Base-by-base conservation (phyloP, 2,329 filamentous ascomycete species). In the Penicillium digitatum region DNA sequence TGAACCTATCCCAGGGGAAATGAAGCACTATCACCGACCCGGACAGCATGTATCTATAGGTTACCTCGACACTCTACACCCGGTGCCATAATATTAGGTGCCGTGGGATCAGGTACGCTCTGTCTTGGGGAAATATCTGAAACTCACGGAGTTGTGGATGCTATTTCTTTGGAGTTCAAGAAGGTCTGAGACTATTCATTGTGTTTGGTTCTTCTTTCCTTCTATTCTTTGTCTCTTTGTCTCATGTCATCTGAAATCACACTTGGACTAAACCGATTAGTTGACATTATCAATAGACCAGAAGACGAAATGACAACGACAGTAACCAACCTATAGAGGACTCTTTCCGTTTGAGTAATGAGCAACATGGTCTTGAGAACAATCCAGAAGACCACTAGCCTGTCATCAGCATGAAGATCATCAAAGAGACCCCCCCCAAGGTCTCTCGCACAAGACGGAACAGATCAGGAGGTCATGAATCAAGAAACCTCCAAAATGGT, bases 31-130 rank as follows among this genome's bases (percentile, higher is more conserved):
- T 65, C 72, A 78, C 43, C 71, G 81, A 56, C 72, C 79, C 35
- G 80, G 80, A 43, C 77, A 74, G 71, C 83, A 83, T 65, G 78
- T 82, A 66, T 78, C 80, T 0, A 72, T 75, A 3, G 79, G 81
- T 59, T 78, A 76, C 9, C 72, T 81, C 47, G 74, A 78, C 24
- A 76, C 78, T 26, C 65, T 84, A 29, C 78, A 76, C 45, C 76
- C 60, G 79, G 83, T 64, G 80, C 81, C 2, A 78, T 83, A 27
- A 77, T 84, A 52, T 85, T 86, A 58, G 82, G 83, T 11, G 81
- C 82, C 2, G 82, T 85, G 2, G 82, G 82, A 16, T 81, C 76
- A 26, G n/a, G n/a, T n/a, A n/a, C n/a, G n/a, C n/a, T n/a, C n/a
- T n/a, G 87, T 69, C 77, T 87, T 54, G 82, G 82, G 16, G 84